Conservation (phyloP, 495 filamentous ascomycete species). For the Amniculicola lignicola region DNA sequence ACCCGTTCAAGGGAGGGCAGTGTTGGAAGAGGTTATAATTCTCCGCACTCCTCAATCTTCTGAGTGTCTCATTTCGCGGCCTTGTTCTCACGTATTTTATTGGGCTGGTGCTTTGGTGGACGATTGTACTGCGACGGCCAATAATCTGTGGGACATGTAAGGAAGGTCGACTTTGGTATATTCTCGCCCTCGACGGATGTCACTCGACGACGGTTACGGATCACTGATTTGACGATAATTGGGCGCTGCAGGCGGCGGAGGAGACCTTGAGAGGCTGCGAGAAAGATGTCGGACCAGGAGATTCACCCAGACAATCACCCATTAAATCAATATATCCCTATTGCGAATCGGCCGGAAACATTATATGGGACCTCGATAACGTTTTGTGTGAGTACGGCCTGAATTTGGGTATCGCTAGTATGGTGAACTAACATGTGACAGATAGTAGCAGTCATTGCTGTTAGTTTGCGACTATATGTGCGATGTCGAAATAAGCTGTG, state of each 20-base stretch:
- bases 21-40: slow-evolving; percentile 1
- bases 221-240: too few relatives aligned
- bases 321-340: slow-evolving; percentile 24
- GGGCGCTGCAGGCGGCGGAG: slow-evolving; percentile 29
- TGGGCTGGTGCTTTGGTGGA: not conserved
- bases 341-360: slow-evolving; percentile 24
- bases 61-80: not conserved
- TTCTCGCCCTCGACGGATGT: too few relatives aligned
- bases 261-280: too few relatives aligned
- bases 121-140: too few relatives aligned
- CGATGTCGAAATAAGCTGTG: slow-evolving; percentile 9
- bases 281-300: not conserved
- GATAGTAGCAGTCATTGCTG: slow-evolving; percentile 20
- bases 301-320: slow-evolving; percentile 6
- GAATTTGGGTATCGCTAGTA: not conserved
- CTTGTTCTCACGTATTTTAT: not conserved
- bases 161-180: too few relatives aligned
- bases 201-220: too few relatives aligned
- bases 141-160: too few relatives aligned
- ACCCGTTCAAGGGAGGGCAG: too few relatives aligned
- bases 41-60: not conserved
- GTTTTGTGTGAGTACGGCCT: slow-evolving; percentile 22
- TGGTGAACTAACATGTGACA: not conserved
- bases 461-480: slow-evolving; percentile 20
- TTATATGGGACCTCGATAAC: slow-evolving; percentile 18